Evolutionary conservation across 352 stramenopile species (phyloP), one percentile per base, ranked within the genome.

Genomic region (Phytopythium helicoides): DNA sequence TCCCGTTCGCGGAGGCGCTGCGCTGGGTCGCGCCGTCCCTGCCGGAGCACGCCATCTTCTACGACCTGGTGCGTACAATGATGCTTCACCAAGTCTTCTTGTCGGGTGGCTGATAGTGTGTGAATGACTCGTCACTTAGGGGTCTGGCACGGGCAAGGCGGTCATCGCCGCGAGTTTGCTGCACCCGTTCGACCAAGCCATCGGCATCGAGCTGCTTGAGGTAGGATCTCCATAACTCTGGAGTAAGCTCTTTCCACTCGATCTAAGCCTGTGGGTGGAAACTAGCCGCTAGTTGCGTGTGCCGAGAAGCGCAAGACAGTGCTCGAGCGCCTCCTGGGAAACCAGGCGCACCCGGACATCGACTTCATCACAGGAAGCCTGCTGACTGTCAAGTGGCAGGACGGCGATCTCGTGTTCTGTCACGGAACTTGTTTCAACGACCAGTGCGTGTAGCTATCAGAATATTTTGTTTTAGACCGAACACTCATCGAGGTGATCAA

Each of bases 371-470:
- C 68, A 19, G 82, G 66, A 12, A 86, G 77, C 56, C 54, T 94
- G 52, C 50, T 92, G 26, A 76, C 68, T 16, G 72, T 66, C 21
- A 69, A 77, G 36, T 95, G 85, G 85, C 67, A 74, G 31, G 71
- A 90, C 44, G 82, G 85, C 3, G 81, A 92, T 52, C 65, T 93
- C 3, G 68, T 93, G 0, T 94, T 95, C 50, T 91, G 82, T 48
- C 82, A 95, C 50, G 84, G 80, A 60, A 93, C 82, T 19, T 93
- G 82, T 64, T 93, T 93, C 42, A 84, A 81, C 40, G 80, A 92
- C 64, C 76, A 70, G 84, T 94, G 70, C 39, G 77, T 66, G 10
- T 18, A 11, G 6, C n/a, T 55, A 21, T 6, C 40, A 36, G 10
- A n/a, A 45, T 10, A 5, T 51, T 42, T 18, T 21, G 14, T 19